phyloP scores from a whole-genome alignment of 2,329 filamentous ascomycete genomes.

The Ophiocordyceps australis region DNA sequence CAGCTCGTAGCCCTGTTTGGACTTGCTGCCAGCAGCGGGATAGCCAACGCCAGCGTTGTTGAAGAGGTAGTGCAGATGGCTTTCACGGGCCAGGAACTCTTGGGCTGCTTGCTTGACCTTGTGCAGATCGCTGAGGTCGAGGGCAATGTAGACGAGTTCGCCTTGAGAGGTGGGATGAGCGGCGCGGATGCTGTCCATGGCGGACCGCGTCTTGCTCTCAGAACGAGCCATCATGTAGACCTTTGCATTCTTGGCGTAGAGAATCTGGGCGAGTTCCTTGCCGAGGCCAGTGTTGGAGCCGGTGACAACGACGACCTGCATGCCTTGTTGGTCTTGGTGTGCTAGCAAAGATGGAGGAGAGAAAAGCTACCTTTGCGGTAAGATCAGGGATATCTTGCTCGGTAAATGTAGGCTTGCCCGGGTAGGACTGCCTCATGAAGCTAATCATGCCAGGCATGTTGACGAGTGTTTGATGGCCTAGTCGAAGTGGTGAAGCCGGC shows the following conservation, averaged over 20 bases:
- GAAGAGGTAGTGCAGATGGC: constrained; percentile 16
- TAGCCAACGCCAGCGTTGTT: constrained; percentile 24
- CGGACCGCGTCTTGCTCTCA: constrained; percentile 18
- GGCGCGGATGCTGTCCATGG: constrained; percentile 22
- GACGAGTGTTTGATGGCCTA: too few species aligned
- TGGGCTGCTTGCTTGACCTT: constrained; percentile 9
- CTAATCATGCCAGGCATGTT: constrained; percentile 2
- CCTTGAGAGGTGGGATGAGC: constrained; percentile 9
- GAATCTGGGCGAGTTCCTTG: constrained; percentile 27
- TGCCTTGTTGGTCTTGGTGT: too few species aligned
- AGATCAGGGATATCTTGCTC: constrained; percentile 45
- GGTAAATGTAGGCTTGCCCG: constrained; percentile 2
- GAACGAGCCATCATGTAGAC: constrained; percentile 34
- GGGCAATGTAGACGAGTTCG: too few species aligned
- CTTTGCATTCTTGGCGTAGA: constrained; percentile 33
- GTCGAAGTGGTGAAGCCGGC: too few species aligned
- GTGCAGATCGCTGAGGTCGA: too few species aligned
- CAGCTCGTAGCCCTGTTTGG: constrained; percentile 12
- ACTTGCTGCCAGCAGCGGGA: constrained; percentile 11
- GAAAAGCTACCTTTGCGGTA: constrained; percentile 24
- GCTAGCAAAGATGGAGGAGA: background rate
- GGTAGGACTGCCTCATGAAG: constrained; percentile 2
- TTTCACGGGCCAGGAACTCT: constrained; percentile 6
- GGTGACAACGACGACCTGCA: constrained; percentile 21
- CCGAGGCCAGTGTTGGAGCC: constrained; percentile 22